A percentile compares a stretch with the other conserved stretches of the same genome.
phyloP scores from a whole-genome alignment of 768 basidiomycete genomes.

The Saitozyma sp. region DNA sequence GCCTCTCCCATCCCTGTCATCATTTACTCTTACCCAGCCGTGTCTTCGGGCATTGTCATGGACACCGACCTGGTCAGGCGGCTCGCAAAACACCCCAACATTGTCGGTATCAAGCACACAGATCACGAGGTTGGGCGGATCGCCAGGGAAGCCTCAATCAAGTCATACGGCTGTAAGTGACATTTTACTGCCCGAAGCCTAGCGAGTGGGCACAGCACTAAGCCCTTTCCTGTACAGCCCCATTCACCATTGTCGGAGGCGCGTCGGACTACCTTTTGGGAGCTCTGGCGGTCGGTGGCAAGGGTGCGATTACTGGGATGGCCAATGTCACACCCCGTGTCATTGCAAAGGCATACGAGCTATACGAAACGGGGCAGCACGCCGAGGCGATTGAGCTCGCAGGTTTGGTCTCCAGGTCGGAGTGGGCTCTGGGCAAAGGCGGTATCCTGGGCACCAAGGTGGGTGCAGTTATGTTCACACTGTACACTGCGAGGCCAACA shows the following conservation, averaged over 20 bases:
- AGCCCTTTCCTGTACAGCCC: background rate
- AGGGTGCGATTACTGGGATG: slow-evolving; percentile 29
- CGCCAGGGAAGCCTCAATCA: background rate
- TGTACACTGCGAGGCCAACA: no score
- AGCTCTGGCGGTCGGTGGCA: slow-evolving; percentile 16
- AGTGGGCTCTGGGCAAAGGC: slow-evolving; percentile 22
- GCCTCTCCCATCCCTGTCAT: slow-evolving; percentile 48
- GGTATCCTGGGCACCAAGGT: slow-evolving; percentile 22
- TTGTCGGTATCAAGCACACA: slow-evolving; percentile 53
- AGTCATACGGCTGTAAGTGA: no score
- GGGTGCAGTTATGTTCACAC: background rate
- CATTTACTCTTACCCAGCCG: slow-evolving; percentile 51
- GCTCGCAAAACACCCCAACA: slow-evolving; percentile 51
- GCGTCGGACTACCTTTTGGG: slow-evolving; percentile 25
- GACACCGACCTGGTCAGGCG: slow-evolving; percentile 46
- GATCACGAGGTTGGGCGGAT: slow-evolving; percentile 52
- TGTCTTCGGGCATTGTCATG: slow-evolving; percentile 51
- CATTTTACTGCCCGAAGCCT: no score
- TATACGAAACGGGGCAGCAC: slow-evolving; percentile 5
- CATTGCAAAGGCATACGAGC: slow-evolving; percentile 13
- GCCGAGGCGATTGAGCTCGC: slow-evolving; percentile 18
- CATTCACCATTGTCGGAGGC: slow-evolving; percentile 22
- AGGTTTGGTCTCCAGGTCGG: slow-evolving; percentile 12
- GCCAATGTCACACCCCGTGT: slow-evolving; percentile 18
- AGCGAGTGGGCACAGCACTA: no score